Evolutionary conservation across 768 basidiomycete species (phyloP), one percentile per base, ranked within the genome.

Genomic region (Dendrothele bispora): DNA sequence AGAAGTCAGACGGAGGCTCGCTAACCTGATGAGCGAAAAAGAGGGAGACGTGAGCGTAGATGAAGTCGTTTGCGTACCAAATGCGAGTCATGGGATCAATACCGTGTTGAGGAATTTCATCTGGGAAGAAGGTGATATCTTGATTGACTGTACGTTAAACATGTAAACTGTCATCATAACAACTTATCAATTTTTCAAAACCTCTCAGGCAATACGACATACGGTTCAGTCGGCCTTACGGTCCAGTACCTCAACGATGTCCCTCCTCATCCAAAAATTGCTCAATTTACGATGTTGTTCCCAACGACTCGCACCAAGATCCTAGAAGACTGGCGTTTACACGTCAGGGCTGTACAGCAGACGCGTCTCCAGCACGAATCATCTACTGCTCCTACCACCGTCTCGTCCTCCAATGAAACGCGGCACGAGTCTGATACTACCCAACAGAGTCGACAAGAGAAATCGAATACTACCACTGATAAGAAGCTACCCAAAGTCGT

Each of bases 91-190:
- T 52, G 86, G 80, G 3, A 54, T 92, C 27, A 82, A 83, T 54
- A 87, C 82, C 8, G 68, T 92, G 41, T 60, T 89, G 26, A 66
- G 75, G 39, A 89, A 89, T 49, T 70, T 93, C 25, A 68, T 75
- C 29, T 90, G 85, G 86, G 68, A 77, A 29, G 60, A 78, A 40
- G 82, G 77, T 0, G 90, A 93, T 61, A 65, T 86, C 7, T 71
- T 93, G 43, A 65, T 91, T 37, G 69, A 64, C 12, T 79, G 86
- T 88, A 58, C 36, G 78, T 70, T 20, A 22, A 27, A n/a, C n/a
- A n/a, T n/a, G n/a, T n/a, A n/a, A n/a, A n/a, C n/a, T n/a, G n/a
- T n/a, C n/a, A n/a, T n/a, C n/a, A n/a, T n/a, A n/a, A n/a, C n/a
- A n/a, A n/a, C n/a, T n/a, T n/a, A n/a, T n/a, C n/a, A n/a, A 5